Percentiles rank a stretch among this genome's conserved stretches.
Conservation (phyloP, 805 yeast genomes). For the Kuraishia ogatae region DNA sequence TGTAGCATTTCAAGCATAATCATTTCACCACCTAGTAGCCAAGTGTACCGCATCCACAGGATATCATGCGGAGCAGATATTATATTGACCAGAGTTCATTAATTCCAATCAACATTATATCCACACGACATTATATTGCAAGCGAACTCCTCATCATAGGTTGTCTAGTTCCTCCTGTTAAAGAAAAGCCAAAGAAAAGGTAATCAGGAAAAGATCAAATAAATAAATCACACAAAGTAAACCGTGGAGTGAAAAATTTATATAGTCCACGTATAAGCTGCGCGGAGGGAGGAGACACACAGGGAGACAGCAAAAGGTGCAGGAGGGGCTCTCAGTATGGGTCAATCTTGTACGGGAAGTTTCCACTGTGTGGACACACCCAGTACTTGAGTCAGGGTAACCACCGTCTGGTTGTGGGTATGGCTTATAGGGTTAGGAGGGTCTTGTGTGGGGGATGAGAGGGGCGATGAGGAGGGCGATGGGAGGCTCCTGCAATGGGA, state of each 20-base stretch:
- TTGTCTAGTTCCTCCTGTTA: background rate
- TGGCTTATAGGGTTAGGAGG: too few species aligned
- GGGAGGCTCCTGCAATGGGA: too few species aligned
- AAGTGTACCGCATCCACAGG: background rate
- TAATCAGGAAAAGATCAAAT: too few species aligned
- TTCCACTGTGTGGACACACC: too few species aligned
- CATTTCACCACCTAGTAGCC: background rate
- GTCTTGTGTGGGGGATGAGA: too few species aligned
- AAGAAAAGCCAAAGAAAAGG: too few species aligned
- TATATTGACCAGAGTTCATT: background rate
- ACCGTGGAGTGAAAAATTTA: background rate
- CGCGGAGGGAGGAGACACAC: too few species aligned
- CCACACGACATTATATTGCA: background rate
- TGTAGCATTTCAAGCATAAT: too few species aligned
- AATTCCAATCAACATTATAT: background rate
- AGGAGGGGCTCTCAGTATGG: background rate
- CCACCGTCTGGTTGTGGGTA: too few species aligned
- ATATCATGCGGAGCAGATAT: background rate
- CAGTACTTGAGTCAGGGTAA: too few species aligned
- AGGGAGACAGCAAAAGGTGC: too few species aligned
- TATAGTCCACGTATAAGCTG: background rate
- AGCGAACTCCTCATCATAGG: background rate
- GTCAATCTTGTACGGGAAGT: background rate
- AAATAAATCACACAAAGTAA: background rate
- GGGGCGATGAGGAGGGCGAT: too few species aligned